Percentiles rank a stretch among this genome's conserved stretches.
These are phyloP conservation scores for Gremmenia infestans DNA, from an alignment of 2,329 filamentous ascomycete genomes.

Conservation along the genomic window DNA sequence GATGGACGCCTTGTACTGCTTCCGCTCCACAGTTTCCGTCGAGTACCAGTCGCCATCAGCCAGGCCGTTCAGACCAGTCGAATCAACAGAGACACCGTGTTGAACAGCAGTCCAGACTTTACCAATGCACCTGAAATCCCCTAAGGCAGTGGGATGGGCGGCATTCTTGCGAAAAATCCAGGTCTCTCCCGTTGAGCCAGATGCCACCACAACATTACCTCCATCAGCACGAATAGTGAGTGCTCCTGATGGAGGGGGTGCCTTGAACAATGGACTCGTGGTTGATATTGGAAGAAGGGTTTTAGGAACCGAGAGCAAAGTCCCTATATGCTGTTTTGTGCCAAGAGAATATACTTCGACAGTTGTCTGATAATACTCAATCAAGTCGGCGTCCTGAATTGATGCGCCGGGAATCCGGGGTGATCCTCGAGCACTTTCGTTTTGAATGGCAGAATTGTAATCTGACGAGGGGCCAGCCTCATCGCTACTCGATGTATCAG, in stretches of 20 bases:
- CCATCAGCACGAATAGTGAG: conserved; percentile 69
- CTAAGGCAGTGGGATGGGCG: conserved; percentile 34
- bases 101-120: conserved; percentile 92
- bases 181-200: conserved; percentile 79
- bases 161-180: conserved; percentile 63
- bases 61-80: conserved; percentile 12
- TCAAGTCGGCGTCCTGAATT: conserved; percentile 31
- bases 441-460: conserved; percentile 13
- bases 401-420: conserved; percentile 35
- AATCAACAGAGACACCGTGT: conserved; percentile 43
- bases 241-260: conserved; percentile 66
- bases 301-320: conserved; percentile 66
- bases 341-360: conserved; percentile 85
- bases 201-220: conserved; percentile 68
- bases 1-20: conserved; percentile 55
- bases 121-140: conserved; percentile 56
- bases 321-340: conserved; percentile 65
- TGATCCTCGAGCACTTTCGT: conserved; percentile 27
- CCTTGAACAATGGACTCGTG: conserved; percentile 57
- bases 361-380: conserved; percentile 73
- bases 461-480: conserved; percentile 18
- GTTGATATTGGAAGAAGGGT: conserved; percentile 54
- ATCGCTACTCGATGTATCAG: conserved; percentile 20
- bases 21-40: conserved; percentile 35
- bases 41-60: conserved; percentile 32